Base-by-base conservation (phyloP, 495 filamentous ascomycete species). In the Lophiotrema nucula region DNA sequence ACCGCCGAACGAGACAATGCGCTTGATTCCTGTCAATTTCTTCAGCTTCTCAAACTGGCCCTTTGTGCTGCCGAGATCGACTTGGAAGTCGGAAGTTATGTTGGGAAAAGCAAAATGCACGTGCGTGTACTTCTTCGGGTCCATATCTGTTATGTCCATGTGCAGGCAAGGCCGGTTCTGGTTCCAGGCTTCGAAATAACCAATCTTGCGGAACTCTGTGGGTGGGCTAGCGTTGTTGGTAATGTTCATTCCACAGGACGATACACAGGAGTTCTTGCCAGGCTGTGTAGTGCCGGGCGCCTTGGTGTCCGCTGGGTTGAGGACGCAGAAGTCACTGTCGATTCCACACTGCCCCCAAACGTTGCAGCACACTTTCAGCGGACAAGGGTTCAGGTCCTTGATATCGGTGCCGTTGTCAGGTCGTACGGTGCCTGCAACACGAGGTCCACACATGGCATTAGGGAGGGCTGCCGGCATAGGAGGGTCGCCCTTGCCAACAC, bases 271-370 rank as follows among this genome's bases (percentile, higher is more conserved):
- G 19, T 43, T 43, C 39, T 43, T 43, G 11, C 39, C 39, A 64
- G 70, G 25, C 60, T 64, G 0, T 44, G 35, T 24, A 54, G 23
- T 4, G 69, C 58, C 0, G 72, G 75, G 0, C 76, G 75, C 0
- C 39, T 21, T 21, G 19, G 39, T 43, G 1, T 67, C 61, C 47
- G 72, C 61, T 10, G 53, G 42, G 18, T 24, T 33, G 10, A 62
- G 60, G 5, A 56, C 73, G 50, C 79, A 83, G 55, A 79, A 81
- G 1, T 80, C 76, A 0, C 22, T 16, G 0, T 69, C 76, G 1
- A 64, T 77, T 12, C 79, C 79, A 50, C 79, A 81, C 27, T 78
- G 67, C 10, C 76, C 77, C 68, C 73, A 77, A 2, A 68, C 60
- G 47, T 76, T 58, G 47, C 47, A 37, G 18, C 27, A 38, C 11